Base-by-base conservation (phyloP, 441 rosid genomes). In the Geranium incanum region DNA sequence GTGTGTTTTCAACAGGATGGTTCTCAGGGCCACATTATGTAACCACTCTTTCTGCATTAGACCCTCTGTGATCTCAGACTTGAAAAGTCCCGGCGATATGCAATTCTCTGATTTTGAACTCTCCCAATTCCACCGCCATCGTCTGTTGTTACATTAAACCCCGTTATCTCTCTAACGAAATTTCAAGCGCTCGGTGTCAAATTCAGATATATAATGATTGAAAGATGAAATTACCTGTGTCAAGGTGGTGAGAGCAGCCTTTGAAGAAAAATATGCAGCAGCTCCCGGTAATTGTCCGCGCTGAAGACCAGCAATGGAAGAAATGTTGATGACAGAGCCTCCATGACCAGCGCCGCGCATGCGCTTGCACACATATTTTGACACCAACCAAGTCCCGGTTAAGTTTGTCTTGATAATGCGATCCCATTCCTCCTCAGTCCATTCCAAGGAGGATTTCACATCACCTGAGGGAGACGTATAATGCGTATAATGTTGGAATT, bases 311-410 rank as follows among this genome's bases (percentile, higher is more conserved):
- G 86, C 82, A 6, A 88, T 78, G 8, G 95, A 92, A 72, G 95
- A 84, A 16, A 92, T 81, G 75, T 93, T 90, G 67, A 93, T 81
- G 6, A 93, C 76, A 0, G 92, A 89, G 72, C 98, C 98, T 65
- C 87, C 87, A 0, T 6, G 74, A 36, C 80, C 74, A 0, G 88
- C 78, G 3, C 84, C 88, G 3, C 87, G 88, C 89, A 90, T 90
- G 5, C 77, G 67, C 1, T 36, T 50, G 72, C 93, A 80, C 0
- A 90, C 93, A 62, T 73, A 83, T 57, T 90, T 90, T 0, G 95
- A 84, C 55, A 93, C 92, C 79, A 88, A 71, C 97, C 98, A 93
- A 5, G 89, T 33, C 70, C 98, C 97, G 9, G 84, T 88, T 74
- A 82, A 52, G 78, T 90, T 92, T 0, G 97, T 90, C 33, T 63